Conservation (phyloP, 1,139 yeast species). For the Yamadazyma pseudoaaseri region DNA sequence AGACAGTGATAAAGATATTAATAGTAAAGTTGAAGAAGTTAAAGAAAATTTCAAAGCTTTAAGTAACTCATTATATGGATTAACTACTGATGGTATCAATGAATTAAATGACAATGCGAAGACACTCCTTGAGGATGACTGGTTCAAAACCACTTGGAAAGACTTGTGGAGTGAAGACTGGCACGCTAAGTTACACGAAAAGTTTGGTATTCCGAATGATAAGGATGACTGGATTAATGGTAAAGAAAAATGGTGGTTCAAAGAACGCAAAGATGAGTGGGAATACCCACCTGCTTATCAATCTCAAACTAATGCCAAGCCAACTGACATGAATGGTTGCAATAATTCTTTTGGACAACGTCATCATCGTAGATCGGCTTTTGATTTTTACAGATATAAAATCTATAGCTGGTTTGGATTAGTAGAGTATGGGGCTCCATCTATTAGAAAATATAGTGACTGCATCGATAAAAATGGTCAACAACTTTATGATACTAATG, state of each 20-base stretch:
- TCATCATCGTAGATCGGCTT: neutral
- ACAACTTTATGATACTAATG: constrained; percentile 75
- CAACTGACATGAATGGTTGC: neutral
- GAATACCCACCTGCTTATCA: constrained; percentile 10
- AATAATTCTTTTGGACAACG: neutral
- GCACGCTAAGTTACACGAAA: neutral
- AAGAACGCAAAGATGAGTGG: constrained; percentile 3
- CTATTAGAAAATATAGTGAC: constrained; percentile 54
- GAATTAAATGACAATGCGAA: constrained; percentile 25
- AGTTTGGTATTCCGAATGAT: neutral
- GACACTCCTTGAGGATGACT: constrained; percentile 13
- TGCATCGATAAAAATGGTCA: constrained; percentile 66
- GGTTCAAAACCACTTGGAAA: constrained; percentile 3
- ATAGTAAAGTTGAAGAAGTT: constrained; percentile 13
- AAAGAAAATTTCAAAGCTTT: constrained; percentile 14
- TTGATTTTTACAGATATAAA: neutral
- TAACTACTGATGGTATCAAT: constrained; percentile 24
- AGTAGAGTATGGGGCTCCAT: constrained; percentile 62
- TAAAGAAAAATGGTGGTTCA: neutral
- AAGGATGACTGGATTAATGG: constrained; percentile 1
- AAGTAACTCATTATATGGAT: constrained; percentile 16
- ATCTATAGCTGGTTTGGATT: constrained; percentile 33
- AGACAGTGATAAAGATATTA: constrained; percentile 9
- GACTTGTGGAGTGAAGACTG: constrained; percentile 1
- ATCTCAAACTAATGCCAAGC: constrained; percentile 5